Evolutionary conservation across 2,329 filamentous ascomycete genomes (phyloP), one percentile per base, ranked within the genome.

Genomic region (Diaporthe caulivora): DNA sequence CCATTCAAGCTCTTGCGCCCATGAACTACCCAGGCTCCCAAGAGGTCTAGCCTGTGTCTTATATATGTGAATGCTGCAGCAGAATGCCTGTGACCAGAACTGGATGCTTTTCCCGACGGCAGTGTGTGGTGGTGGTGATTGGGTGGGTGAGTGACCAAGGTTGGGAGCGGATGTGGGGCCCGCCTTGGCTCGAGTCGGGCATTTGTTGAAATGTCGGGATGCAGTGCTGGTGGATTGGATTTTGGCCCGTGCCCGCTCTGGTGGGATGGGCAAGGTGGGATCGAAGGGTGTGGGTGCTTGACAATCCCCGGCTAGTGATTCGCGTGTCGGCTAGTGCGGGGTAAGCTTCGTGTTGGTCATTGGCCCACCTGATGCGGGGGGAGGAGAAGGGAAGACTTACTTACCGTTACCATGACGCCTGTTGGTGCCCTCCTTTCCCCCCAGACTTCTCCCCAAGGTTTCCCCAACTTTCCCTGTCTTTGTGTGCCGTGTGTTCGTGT

Each of bases 241-340:
- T 5, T 5, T 34, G 34, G 34, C 24, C 44, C 17, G 60, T 49
- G 31, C 31, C 64, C 4, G 34, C 51, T 57, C 21, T 51, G 34
- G 17, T 37, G 64, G n/a, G n/a, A n/a, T n/a, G n/a, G n/a, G n/a
- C n/a, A n/a, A n/a, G n/a, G n/a, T n/a, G n/a, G n/a, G n/a, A n/a
- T n/a, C n/a, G n/a, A 37, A 29, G 42, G 26, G n/a, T 34, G 21
- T 26, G 40, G 70, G 57, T 47, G 69, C 53, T 68, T 74, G 51
- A 49, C 68, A 72, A 64, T 55, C 53, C 24, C 42, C 29, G 64
- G 72, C 60, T 51, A 62, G 37, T 72, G 72, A 74, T 72, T 74
- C 70, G 72, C 54, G 34, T 40, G n/a, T 17, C 17, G 17, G 11
- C 49, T 74, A 60, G 53, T 72, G 72, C 70, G 72, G 72, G 72